Conservation (phyloP, 1,284 basidiomycete species). For the Phenoliferia sp. region DNA sequence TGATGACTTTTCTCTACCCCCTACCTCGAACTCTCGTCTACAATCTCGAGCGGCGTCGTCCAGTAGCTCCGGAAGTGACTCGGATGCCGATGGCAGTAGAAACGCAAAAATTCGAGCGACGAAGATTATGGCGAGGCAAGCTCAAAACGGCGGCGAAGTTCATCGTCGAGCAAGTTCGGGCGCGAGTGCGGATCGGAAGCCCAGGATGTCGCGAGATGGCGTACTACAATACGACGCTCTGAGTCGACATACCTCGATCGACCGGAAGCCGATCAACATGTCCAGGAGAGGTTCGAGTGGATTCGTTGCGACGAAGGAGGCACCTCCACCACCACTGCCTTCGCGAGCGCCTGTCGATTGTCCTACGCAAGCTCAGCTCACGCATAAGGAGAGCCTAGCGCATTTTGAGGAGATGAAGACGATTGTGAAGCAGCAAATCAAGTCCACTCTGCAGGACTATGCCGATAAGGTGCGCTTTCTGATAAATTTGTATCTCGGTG, state of each 20-base stretch:
- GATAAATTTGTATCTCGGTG: neutral
- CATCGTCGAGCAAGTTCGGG: constrained; percentile 16
- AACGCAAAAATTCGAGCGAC: neutral
- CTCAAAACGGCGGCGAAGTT: neutral
- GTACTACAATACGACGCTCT: neutral
- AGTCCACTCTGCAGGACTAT: constrained; percentile 15
- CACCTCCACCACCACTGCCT: neutral
- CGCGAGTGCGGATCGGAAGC: neutral
- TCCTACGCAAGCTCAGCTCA: constrained; percentile 5
- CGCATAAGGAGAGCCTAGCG: neutral
- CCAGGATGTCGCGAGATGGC: constrained; percentile 8
- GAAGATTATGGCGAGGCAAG: neutral
- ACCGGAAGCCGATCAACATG: neutral
- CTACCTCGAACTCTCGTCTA: constrained; percentile 1
- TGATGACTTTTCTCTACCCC: neutral
- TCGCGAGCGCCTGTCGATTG: neutral
- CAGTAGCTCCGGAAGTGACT: constrained; percentile 10
- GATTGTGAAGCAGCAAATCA: constrained; percentile 14
- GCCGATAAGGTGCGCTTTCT: constrained; percentile 18
- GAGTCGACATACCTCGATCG: constrained; percentile 4
- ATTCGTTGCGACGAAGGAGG: neutral
- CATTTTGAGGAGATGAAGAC: constrained; percentile 5
- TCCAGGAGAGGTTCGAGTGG: neutral
- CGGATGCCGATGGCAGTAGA: constrained; percentile 9
- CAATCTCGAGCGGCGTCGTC: constrained; percentile 1